Evolutionary conservation across 2,329 filamentous ascomycete species (phyloP), one percentile per base, ranked within the genome.

Genomic region (Lachnellula cervina): DNA sequence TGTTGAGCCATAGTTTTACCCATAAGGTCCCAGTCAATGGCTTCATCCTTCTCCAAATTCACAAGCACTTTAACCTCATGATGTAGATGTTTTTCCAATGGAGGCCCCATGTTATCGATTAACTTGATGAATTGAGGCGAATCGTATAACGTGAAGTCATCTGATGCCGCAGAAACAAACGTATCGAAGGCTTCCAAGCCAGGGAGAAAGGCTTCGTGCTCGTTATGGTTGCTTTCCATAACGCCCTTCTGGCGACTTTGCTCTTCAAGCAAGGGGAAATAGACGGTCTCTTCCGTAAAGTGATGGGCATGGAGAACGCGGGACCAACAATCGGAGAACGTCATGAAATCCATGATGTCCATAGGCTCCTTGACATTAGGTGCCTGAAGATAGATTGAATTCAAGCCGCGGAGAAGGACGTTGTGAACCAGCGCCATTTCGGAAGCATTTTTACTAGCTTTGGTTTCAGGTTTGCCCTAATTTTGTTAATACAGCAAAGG

Each of bases 191-290:
- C 55, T 0, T 65, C 62, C 3, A 78, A 54, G 0, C 73, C 74
- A 0, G 61, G 62, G 14, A 72, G 66, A 56, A 78, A 77, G 0
- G 63, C 60, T 5, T 66, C 62, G 59, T 77, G 75, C 54, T 78
- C 73, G n/a, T 69, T 66, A 4, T 76, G 63, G 58, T 75, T 77
- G 44, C 49, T 62, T 9, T 73, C 70, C 72, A 76, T 76, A 21
- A 76, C 52, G 1, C 71, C 49, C 48, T 64, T 64, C 21, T 70
- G 68, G 1, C 68, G 70, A 3, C 66, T 57, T 37, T 73, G 56
- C 28, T 62, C 52, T 54, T 75, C 71, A 11, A 77, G 66, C 0
- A 65, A 57, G 0, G 73, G 73, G 57, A 78, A 77, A 42, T 75
- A 66, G 9, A 61, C 45, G 0, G 53, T 59, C 52, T 77, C 76